phyloP scores from a whole-genome alignment of 805 yeast species.

The Candida vartiovaarae region DNA sequence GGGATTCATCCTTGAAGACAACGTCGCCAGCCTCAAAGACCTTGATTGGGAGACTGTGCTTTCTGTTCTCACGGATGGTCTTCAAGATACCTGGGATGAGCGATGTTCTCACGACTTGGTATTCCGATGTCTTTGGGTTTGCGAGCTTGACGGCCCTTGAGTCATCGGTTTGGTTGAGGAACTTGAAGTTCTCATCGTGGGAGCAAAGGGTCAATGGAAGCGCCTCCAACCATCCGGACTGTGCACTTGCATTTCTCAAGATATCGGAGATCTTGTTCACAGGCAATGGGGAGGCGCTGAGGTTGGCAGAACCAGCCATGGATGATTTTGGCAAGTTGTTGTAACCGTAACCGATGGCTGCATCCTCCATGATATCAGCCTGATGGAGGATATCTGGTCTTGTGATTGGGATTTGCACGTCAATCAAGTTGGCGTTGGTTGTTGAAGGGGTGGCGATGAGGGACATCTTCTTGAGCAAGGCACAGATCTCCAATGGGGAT shows the following conservation, averaged over 20 bases:
- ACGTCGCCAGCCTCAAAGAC: conserved; percentile 96
- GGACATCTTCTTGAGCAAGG: conserved; percentile 75
- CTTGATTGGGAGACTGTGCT: conserved; percentile 88
- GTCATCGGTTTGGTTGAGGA: conserved; percentile 68
- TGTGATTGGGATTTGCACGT: conserved; percentile 75
- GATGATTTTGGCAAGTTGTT: conserved; percentile 75
- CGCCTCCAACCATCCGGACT: conserved; percentile 94
- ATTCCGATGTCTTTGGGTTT: conserved; percentile 94
- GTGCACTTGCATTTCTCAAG: conserved; percentile 83
- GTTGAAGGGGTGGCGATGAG: conserved; percentile 52
- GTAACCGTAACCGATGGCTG: conserved; percentile 93
- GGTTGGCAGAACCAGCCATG: conserved; percentile 68
- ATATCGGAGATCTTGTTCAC: conserved; percentile 89
- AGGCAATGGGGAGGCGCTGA: conserved; percentile 82
- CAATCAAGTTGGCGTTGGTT: conserved; percentile 33
- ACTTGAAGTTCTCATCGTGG: conserved; percentile 93
- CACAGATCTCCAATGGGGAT: conserved; percentile 57
- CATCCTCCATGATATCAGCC: conserved; percentile 98
- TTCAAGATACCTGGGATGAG: conserved; percentile 91
- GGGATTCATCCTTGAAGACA: conserved; percentile 68
- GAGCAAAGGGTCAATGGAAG: conserved; percentile 94
- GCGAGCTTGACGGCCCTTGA: conserved; percentile 83
- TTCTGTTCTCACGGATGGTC: conserved; percentile 92
- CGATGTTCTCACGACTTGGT: conserved; percentile 95
- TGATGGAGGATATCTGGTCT: conserved; percentile 95